These are phyloP conservation scores for Epichloe aotearoae DNA, from an alignment of 2,329 filamentous ascomycete genomes.

Conservation along the genomic window DNA sequence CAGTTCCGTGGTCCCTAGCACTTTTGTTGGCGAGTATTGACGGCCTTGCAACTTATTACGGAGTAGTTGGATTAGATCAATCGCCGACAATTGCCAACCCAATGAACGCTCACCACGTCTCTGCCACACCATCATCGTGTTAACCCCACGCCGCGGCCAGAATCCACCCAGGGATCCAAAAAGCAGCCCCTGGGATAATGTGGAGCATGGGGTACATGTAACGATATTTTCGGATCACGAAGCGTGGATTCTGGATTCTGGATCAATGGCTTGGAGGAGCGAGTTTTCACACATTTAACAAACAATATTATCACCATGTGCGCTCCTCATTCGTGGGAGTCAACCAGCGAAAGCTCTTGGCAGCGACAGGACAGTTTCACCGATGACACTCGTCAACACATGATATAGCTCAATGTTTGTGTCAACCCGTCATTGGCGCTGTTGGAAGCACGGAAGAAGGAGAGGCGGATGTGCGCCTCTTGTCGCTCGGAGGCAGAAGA, in stretches of 20 bases:
- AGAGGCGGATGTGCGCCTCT: not conserved
- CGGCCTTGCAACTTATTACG: not conserved
- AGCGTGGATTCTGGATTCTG: conserved; percentile 1
- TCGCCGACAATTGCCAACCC: conserved; percentile 12
- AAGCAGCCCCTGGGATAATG: not conserved
- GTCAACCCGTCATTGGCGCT: no score
- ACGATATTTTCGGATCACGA: conserved; percentile 4
- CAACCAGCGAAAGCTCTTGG: not conserved
- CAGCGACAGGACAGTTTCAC: not conserved
- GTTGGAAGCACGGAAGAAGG: not conserved
- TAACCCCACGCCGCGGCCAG: conserved; percentile 13
- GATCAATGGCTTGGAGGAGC: not conserved
- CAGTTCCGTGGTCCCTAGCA: not conserved
- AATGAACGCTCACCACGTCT: conserved; percentile 25
- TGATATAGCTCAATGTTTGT: not conserved
- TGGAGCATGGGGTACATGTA: not conserved
- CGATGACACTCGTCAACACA: not conserved
- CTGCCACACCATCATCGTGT: conserved; percentile 16
- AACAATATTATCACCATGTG: not conserved
- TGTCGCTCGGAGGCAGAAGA: not conserved
- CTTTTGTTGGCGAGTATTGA: conserved; percentile 2
- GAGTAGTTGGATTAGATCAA: not conserved
- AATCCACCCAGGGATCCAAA: conserved; percentile 2
- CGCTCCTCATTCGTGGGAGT: not conserved
- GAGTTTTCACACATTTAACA: no score